Evolutionary conservation across 768 basidiomycete genomes (phyloP).

Genomic region (Hypholoma sublateritium): DNA sequence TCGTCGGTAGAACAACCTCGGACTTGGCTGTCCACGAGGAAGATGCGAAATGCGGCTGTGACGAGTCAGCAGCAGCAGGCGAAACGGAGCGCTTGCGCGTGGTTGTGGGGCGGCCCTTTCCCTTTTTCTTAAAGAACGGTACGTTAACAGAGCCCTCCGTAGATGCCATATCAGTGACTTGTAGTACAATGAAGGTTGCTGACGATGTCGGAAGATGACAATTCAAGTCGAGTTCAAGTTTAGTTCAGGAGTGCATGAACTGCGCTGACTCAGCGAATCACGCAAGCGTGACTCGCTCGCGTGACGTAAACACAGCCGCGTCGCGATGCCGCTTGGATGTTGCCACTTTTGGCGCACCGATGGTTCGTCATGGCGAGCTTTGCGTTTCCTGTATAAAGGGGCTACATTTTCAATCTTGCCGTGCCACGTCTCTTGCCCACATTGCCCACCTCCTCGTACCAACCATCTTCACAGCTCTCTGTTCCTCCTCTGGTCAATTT

Average conservation of each 20-base stretch:
- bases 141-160: constrained; percentile 47
- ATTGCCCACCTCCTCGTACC: no score
- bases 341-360: constrained; percentile 8
- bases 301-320: not conserved
- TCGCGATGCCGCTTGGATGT: not conserved
- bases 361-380: constrained; percentile 3
- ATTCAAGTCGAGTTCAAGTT: not conserved
- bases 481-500: no score
- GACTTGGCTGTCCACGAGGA: constrained; percentile 49
- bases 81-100: constrained; percentile 74
- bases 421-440: not conserved
- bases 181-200: not conserved
- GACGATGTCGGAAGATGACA: not conserved
- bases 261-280: constrained; percentile 8
- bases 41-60: constrained; percentile 21
- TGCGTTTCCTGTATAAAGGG: not conserved
- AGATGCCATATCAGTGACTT: constrained; percentile 32
- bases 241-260: not conserved
- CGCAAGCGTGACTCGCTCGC: not conserved
- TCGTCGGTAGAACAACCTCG: constrained; percentile 75
- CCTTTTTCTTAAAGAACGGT: constrained; percentile 82
- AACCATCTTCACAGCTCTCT: no score
- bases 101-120: constrained; percentile 75
- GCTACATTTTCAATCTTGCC: not conserved
- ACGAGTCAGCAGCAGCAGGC: constrained; percentile 39